Base-by-base conservation (phyloP, 345 rosid species). In the Eucalyptus tenuipes region DNA sequence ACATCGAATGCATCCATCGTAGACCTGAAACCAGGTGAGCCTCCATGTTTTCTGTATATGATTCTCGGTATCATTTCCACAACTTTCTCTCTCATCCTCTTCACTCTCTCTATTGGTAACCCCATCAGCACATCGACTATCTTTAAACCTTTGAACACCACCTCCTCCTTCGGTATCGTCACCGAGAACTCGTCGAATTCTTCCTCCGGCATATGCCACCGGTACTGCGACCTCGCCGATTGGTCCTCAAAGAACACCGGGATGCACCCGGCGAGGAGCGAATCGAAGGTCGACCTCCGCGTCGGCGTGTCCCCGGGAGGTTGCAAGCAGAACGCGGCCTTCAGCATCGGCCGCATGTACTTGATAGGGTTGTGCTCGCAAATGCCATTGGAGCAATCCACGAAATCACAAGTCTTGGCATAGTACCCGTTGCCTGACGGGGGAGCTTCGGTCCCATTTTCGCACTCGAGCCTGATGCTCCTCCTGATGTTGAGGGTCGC, bases 221-320 rank as follows among this genome's bases (percentile, higher is more conserved):
- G 44, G 64, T 95, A 98, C 90, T 98, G 99, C 85, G 90, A 89
- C 85, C 90, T 98, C 13, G 98, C 99, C 0, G 97, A 91, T 52
- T 92, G 94, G 10, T 97, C 98, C 88, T 98, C 99, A 48, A 97
- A 97, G 95, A 98, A 96, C 87, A 96, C 98, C 20, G 99, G 99
- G 25, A 97, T 95, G 86, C 99, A 98, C 16, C 99, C 99, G 4
- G 98, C 98, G 64, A 95, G 87, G 68, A 98, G 93, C 66, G 95
- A 95, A 91, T 98, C 98, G 87, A 98, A 96, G 7, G 99, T 95
- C 2, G 98, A 94, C 75, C 99, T 91, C 47, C 99, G 87, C 0
- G 99, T 95, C 5, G 99, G 99, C 1, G 99, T 97, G 57, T 98
- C 98, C 85, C 98, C 99, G 0, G 98, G 98, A 15, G 99, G 99